Conservation (phyloP, 805 yeast genomes). For the Danielia reshetovae region DNA sequence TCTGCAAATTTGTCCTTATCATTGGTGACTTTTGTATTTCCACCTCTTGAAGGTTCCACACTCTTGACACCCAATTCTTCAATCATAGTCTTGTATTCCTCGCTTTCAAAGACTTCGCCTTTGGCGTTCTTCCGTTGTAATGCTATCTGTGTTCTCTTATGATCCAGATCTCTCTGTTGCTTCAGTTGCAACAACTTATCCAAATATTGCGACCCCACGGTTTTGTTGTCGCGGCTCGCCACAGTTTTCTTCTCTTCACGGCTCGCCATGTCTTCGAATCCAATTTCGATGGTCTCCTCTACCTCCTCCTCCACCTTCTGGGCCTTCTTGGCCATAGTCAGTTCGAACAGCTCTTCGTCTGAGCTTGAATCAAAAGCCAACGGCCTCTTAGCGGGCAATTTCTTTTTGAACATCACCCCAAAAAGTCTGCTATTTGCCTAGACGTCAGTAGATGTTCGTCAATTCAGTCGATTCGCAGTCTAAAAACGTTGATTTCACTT, state of each 20-base stretch:
- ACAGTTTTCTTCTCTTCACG: too few relatives aligned
- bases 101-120: constrained; percentile 1
- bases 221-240: too few relatives aligned
- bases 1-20: too few relatives aligned
- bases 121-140: constrained; percentile 1
- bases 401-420: not conserved
- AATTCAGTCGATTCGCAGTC: too few relatives aligned
- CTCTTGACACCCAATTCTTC: not conserved
- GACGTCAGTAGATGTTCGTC: too few relatives aligned
- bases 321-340: not conserved
- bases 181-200: not conserved
- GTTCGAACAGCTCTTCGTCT: constrained; percentile 1
- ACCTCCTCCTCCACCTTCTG: not conserved
- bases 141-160: not conserved
- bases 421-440: too few relatives aligned
- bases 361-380: not conserved
- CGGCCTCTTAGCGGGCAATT: not conserved
- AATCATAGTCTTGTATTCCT: not conserved
- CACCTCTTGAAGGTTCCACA: too few relatives aligned
- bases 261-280: too few relatives aligned
- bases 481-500: too few relatives aligned
- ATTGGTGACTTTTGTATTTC: too few relatives aligned
- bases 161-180: not conserved
- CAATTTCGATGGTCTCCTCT: not conserved
- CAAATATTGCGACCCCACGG: not conserved